Base-by-base conservation (phyloP, 176 grass and related monocot species). In the Alopecurus myosuroides region DNA sequence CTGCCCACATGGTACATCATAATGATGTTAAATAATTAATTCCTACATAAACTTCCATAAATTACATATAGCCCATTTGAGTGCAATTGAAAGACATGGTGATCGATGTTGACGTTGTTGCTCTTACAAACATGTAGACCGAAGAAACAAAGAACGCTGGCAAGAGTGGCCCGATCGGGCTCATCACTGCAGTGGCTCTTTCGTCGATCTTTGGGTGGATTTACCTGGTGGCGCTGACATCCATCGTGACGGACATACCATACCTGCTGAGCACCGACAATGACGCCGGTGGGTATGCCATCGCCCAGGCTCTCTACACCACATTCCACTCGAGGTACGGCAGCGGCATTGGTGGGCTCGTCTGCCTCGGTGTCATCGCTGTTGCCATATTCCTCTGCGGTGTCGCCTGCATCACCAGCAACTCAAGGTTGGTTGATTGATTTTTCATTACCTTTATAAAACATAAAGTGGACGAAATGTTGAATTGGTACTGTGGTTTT, bases 101-200 rank as follows among this genome's bases (percentile, higher is more conserved):
- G 5, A 72, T 45, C 2, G 9, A 10, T 30, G 26, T 29, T 62
- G 7, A 73, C 20, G 34, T n/a, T 46, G 23, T 15, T 45, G 40
- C 23, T 28, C 9, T 49, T 45, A 46, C 7, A 44, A 13, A 11
- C 4, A n/a, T 76, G 55, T 26, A 93, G 94, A 85, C 81, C 15
- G 94, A 96, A 77, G 94, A 96, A 78, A 96, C 94, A 9, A 96
- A 96, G 77, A 91, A 85, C 4, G 94, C 94, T 10, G 94, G 80
- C 4, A 76, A 73, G 77, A 90, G 88, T 22, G 94, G 90, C 0
- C 88, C 91, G 4, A 80, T 71, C 9, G 94, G 91, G 36, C 87
- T 96, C 40, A 74, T 96, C 46, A 83, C 75, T 3, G 82, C 94
- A 0, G 88, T 91, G 1, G 84, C 57, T 22, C 70, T 96, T 11